These are phyloP conservation scores for Entrophospora sp. DNA, from an alignment of 192 early-diverging fungal species.

Conservation along the genomic window DNA sequence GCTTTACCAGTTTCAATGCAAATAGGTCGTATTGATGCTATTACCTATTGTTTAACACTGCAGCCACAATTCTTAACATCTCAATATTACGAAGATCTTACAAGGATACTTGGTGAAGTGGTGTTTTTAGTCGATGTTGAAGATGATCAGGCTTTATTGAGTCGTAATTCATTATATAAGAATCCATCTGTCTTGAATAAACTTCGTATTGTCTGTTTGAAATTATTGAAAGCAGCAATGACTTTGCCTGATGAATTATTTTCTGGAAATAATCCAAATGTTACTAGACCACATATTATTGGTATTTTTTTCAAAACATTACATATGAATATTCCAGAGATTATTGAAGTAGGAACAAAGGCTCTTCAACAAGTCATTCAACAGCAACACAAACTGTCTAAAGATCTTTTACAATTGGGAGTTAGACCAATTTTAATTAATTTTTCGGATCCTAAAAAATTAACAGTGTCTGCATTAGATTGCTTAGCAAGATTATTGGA, in stretches of 20 bases:
- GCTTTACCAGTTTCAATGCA: slow-evolving; percentile 94
- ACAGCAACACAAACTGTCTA: slow-evolving; percentile 82
- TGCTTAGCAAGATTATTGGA: slow-evolving; percentile 89
- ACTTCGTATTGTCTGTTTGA: slow-evolving; percentile 92
- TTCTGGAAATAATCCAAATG: slow-evolving; percentile 52
- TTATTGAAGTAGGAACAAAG: slow-evolving; percentile 90
- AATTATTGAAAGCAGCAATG: slow-evolving; percentile 92
- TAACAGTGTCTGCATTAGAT: slow-evolving; percentile 89
- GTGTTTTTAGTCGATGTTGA: slow-evolving; percentile 93
- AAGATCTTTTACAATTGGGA: slow-evolving; percentile 92
- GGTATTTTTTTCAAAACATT: slow-evolving; percentile 98
- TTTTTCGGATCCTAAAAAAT: slow-evolving; percentile 85
- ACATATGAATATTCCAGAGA: slow-evolving; percentile 88
- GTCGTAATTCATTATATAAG: slow-evolving; percentile 72
- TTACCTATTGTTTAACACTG: slow-evolving; percentile 89
- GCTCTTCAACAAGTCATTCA: slow-evolving; percentile 75
- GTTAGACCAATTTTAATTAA: slow-evolving; percentile 92
- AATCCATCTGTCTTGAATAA: slow-evolving; percentile 74
- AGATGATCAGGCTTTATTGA: slow-evolving; percentile 89
- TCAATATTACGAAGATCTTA: slow-evolving; percentile 71
- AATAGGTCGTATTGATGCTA: slow-evolving; percentile 97
- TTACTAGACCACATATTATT: slow-evolving; percentile 81
- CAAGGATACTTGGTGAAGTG: slow-evolving; percentile 83
- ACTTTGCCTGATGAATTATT: slow-evolving; percentile 75
- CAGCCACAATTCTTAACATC: slow-evolving; percentile 82